Conservation (phyloP, 768 basidiomycete genomes). For the Boletellus emodensis region DNA sequence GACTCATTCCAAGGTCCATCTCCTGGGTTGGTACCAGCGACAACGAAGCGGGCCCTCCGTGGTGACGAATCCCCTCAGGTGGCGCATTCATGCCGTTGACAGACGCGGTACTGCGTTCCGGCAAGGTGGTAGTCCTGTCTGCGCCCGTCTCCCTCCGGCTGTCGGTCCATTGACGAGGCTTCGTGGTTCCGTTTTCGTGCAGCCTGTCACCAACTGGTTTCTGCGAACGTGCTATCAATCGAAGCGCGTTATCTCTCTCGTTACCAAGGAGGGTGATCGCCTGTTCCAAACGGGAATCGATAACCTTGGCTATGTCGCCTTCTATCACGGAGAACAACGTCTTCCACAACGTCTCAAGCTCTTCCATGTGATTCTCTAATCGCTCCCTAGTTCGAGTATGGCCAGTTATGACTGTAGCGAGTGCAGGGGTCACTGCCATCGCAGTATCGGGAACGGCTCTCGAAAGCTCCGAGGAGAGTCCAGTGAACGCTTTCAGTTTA, state of each 20-base stretch:
- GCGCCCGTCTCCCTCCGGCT: slow-evolving; percentile 7
- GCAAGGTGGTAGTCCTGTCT: slow-evolving; percentile 11
- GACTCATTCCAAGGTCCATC: slow-evolving; percentile 18
- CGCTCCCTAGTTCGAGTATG: slow-evolving; percentile 43
- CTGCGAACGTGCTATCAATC: slow-evolving; percentile 19
- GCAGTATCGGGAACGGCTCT: slow-evolving; percentile 42
- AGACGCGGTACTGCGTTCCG: slow-evolving; percentile 10
- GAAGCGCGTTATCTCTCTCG: slow-evolving; percentile 27
- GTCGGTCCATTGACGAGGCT: slow-evolving; percentile 10
- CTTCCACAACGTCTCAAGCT: slow-evolving; percentile 45
- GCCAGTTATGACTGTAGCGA: slow-evolving; percentile 41
- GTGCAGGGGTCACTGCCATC: slow-evolving; percentile 40
- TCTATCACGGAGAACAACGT: slow-evolving; percentile 41
- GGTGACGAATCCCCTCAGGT: slow-evolving; percentile 13
- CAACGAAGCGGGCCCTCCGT: slow-evolving; percentile 8
- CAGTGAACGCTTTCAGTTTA: slow-evolving; percentile 47
- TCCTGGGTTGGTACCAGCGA: slow-evolving; percentile 16
- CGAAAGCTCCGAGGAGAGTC: slow-evolving; percentile 46
- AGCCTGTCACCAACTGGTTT: slow-evolving; percentile 4
- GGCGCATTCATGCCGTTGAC: slow-evolving; percentile 8
- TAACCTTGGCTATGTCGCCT: slow-evolving; percentile 37
- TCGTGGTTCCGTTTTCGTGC: slow-evolving; percentile 5
- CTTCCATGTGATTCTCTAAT: slow-evolving; percentile 36
- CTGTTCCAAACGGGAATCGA: slow-evolving; percentile 30
- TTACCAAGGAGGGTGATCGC: slow-evolving; percentile 34